A percentile compares a stretch with the other conserved stretches of the same genome.
Evolutionary conservation across 2,329 filamentous ascomycete species (phyloP).

Genomic region (Trichophyton verrucosum): DNA sequence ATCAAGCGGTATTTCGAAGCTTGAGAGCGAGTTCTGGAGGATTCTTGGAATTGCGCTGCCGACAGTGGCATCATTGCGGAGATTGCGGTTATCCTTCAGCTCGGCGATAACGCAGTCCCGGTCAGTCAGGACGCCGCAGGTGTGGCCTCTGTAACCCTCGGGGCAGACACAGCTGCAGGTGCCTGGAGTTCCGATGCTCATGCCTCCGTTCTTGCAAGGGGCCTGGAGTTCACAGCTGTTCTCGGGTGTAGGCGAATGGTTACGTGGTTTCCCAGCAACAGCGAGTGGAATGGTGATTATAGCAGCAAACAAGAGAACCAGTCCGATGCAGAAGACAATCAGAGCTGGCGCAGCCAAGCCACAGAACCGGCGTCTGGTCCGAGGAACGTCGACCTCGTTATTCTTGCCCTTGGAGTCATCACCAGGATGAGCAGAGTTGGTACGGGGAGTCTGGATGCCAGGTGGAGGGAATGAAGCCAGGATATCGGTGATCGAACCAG

Average conservation of each 20-base stretch:
- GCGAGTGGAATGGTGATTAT: constrained; percentile 68
- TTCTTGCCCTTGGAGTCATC: constrained; percentile 16
- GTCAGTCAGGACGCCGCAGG: constrained; percentile 41
- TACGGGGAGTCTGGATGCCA: constrained; percentile 37
- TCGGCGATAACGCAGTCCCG: constrained; percentile 44
- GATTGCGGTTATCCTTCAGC: constrained; percentile 28
- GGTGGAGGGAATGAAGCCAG: constrained; percentile 54
- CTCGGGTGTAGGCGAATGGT: constrained; percentile 24
- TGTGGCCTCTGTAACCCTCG: constrained; percentile 65
- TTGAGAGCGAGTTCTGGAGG: constrained; percentile 49
- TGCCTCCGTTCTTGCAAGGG: constrained; percentile 68
- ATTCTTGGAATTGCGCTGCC: constrained; percentile 67
- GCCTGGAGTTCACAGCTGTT: constrained; percentile 46
- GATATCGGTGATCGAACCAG: constrained; percentile 50
- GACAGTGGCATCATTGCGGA: constrained; percentile 57
- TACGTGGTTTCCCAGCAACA: constrained; percentile 47
- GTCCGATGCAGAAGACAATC: constrained; percentile 50
- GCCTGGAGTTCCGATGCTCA: constrained; percentile 54
- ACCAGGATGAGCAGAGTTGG: not conserved
- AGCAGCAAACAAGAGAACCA: constrained; percentile 62
- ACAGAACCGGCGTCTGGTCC: constrained; percentile 55
- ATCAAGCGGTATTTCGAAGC: constrained; percentile 67
- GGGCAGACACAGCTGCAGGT: constrained; percentile 78
- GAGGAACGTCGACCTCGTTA: constrained; percentile 12
- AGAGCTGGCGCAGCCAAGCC: constrained; percentile 74